These are phyloP conservation scores for Arabis hirsuta DNA, from an alignment of 345 rosid genomes.

Conservation along the genomic window DNA sequence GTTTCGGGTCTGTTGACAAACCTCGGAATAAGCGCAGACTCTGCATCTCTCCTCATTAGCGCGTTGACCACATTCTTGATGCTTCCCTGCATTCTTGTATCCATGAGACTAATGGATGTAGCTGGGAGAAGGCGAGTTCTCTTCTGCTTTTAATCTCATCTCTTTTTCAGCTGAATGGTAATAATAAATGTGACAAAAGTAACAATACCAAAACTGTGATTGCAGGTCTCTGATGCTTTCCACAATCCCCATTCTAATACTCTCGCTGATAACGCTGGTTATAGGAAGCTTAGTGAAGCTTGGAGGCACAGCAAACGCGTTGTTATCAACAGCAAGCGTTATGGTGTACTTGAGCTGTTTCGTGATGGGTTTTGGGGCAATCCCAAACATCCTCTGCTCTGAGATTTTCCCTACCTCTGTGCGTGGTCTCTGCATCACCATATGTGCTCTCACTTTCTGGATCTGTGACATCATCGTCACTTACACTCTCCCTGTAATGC, in stretches of 20 bases:
- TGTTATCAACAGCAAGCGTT: slow-evolving; percentile 68
- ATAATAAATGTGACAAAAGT: not conserved
- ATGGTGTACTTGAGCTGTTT: slow-evolving; percentile 77
- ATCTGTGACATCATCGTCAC: slow-evolving; percentile 81
- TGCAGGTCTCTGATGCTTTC: slow-evolving; percentile 72
- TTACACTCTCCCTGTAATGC: slow-evolving; percentile 78
- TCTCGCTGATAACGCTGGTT: slow-evolving; percentile 63
- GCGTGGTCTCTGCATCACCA: slow-evolving; percentile 89
- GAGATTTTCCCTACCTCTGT: slow-evolving; percentile 97
- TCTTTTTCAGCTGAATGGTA: not conserved
- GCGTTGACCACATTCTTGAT: slow-evolving; percentile 69
- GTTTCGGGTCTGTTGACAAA: slow-evolving; percentile 69
- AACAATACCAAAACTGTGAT: slow-evolving; percentile 11
- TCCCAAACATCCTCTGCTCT: slow-evolving; percentile 86
- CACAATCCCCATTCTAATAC: slow-evolving; percentile 74
- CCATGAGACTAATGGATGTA: slow-evolving; percentile 86
- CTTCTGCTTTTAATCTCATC: slow-evolving; percentile 18
- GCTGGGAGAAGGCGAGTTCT: slow-evolving; percentile 75
- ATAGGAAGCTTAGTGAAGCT: slow-evolving; percentile 51
- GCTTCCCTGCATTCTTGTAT: slow-evolving; percentile 85
- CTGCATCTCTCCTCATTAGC: slow-evolving; percentile 86
- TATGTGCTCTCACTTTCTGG: slow-evolving; percentile 80
- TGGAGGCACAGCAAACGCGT: slow-evolving; percentile 54
- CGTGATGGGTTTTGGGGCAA: slow-evolving; percentile 75
- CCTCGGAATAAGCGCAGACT: slow-evolving; percentile 65